Evolutionary conservation across 2,329 filamentous ascomycete genomes (phyloP).

Genomic region (Eutypella sp.): DNA sequence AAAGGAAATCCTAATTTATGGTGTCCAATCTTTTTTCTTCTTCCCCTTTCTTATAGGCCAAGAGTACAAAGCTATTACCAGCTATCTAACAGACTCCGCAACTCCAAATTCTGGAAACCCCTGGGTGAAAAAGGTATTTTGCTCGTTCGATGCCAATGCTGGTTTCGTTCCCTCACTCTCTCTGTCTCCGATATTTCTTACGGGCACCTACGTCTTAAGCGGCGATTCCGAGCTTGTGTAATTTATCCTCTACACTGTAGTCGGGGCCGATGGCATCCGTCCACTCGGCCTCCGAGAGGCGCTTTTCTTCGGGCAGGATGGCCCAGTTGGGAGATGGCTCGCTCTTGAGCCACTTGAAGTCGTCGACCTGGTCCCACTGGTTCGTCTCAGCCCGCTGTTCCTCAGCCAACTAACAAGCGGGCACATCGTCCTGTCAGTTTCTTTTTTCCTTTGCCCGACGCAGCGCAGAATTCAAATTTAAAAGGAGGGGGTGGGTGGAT

Average conservation of each 20-base stretch:
- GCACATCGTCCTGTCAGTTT: too few relatives aligned
- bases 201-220: too few relatives aligned
- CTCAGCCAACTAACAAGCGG: conserved; percentile 20
- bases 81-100: too few relatives aligned
- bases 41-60: too few relatives aligned
- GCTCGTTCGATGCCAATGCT: too few relatives aligned
- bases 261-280: conserved; percentile 56
- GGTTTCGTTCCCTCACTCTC: too few relatives aligned
- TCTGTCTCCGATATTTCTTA: too few relatives aligned
- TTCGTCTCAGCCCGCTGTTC: conserved; percentile 46
- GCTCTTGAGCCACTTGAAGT: conserved; percentile 94
- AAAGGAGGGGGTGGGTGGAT: background rate
- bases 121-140: too few relatives aligned
- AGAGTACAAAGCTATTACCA: too few relatives aligned
- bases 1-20: too few relatives aligned
- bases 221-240: conserved; percentile 49
- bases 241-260: conserved; percentile 59
- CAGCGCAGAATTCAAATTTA: background rate
- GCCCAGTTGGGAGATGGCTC: conserved; percentile 87
- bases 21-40: too few relatives aligned
- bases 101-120: too few relatives aligned
- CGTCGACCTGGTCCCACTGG: conserved; percentile 86
- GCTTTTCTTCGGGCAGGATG: conserved; percentile 56
- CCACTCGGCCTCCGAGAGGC: conserved; percentile 63
- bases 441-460: background rate